Base-by-base conservation (phyloP, 129 eudicot species). In the Centaurea solstitialis region DNA sequence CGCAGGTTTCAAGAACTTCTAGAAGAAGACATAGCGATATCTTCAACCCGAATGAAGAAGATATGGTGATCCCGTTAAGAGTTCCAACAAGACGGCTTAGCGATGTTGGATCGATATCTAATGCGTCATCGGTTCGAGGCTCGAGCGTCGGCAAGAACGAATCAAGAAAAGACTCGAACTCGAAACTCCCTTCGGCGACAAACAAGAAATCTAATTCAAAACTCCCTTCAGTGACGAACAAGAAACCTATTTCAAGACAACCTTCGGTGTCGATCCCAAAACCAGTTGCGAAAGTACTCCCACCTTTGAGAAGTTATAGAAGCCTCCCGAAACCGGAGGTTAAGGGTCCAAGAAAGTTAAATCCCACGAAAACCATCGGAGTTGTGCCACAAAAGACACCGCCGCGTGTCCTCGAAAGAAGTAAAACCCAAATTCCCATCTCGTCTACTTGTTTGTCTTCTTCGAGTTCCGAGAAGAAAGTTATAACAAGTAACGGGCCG, bases 381-480 rank as follows among this genome's bases (percentile, higher is more conserved):
- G 72, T 10, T 37, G 80, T 83, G 72, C 82, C 79, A 22, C 90
- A 89, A 87, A 90, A 83, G 77, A 80, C 83, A 9, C 26, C 82
- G 45, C 26, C 82, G 45, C 80, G 74, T 72, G 80, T 79, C 39
- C 75, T 62, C 24, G 62, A 39, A 33, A 53, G 50, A 45, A 30
- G 73, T 43, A 59, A 7, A 57, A 74, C 22, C 67, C 69, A 73
- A 72, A 70, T 75, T 72, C 69, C 71, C 20, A 68, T 15, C 47
- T 74, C 57, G 12, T 62, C 30, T 78, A 35, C 50, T 33, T 68
- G 66, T 64, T 82, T 87, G 57, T 72, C 79, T 43, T 82, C 90
- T 65, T 71, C 67, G 17, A 59, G 35, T n/a, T 61, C 73, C 0
- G 72, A 81, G 75, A 76, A 28, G 50, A 59, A 80, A 75, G 83